Percentiles rank a stretch among this genome's conserved stretches.
These are phyloP conservation scores for Magnolia kwangsiensis DNA, from an alignment of 164 flowering plant species.

Conservation along the genomic window DNA sequence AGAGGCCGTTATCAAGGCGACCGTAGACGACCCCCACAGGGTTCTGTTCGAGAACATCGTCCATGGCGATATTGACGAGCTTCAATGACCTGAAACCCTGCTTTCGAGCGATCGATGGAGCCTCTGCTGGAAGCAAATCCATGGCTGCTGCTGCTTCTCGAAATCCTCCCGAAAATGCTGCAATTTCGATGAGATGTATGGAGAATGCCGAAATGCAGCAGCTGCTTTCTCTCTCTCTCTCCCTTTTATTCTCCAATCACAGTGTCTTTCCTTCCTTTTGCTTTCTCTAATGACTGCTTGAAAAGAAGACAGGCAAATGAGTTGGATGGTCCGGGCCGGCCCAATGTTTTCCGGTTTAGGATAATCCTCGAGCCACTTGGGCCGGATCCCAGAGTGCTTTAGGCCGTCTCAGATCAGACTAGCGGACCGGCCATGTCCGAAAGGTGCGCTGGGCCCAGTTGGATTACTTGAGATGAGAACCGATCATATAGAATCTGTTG, in stretches of 20 bases:
- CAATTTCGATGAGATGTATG: background rate
- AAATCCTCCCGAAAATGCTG: background rate
- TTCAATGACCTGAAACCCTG: slow-evolving; percentile 84
- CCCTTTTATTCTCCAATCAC: background rate
- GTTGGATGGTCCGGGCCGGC: too few species aligned
- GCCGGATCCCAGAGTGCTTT: too few species aligned
- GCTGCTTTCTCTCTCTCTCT: slow-evolving; percentile 2
- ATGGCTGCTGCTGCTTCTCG: slow-evolving; percentile 24
- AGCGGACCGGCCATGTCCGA: too few species aligned
- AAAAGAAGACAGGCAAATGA: too few species aligned
- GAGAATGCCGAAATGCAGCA: background rate
- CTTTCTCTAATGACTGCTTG: too few species aligned
- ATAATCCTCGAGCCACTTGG: too few species aligned
- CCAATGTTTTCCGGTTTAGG: too few species aligned
- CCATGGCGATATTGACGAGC: slow-evolving; percentile 57
- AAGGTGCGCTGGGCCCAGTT: too few species aligned
- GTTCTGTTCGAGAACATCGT: slow-evolving; percentile 38
- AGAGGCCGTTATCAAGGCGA: slow-evolving; percentile 73
- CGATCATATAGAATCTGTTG: too few species aligned
- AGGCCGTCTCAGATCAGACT: too few species aligned
- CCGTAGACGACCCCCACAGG: slow-evolving; percentile 78
- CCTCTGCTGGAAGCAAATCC: slow-evolving; percentile 83
- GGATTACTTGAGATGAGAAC: too few species aligned
- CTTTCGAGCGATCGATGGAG: slow-evolving; percentile 40
- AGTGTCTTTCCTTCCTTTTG: too few species aligned